These are phyloP conservation scores for Wickerhamiella azymoides DNA, from an alignment of 805 yeast genomes.

Conservation along the genomic window DNA sequence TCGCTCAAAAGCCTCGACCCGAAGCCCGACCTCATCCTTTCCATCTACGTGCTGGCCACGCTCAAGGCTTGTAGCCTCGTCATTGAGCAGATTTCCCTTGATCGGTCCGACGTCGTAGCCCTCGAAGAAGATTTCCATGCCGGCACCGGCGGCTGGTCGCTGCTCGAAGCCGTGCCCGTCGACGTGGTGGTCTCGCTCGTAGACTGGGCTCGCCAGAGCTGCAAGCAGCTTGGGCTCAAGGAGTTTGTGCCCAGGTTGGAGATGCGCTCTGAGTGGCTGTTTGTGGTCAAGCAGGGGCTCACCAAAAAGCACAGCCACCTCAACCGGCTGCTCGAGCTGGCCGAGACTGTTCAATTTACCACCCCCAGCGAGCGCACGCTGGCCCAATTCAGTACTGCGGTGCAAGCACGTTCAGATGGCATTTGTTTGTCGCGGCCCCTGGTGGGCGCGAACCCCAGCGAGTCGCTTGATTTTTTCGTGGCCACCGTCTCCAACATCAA, in stretches of 20 bases:
- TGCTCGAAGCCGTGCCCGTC: constrained; percentile 20
- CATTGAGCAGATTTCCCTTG: constrained; percentile 13
- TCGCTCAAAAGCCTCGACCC: not conserved
- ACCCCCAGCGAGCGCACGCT: not conserved
- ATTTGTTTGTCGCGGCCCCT: constrained; percentile 19
- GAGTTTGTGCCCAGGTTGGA: constrained; percentile 46
- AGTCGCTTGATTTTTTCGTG: constrained; percentile 17
- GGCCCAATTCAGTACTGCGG: constrained; percentile 12
- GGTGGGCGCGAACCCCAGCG: constrained; percentile 7
- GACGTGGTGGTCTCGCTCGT: constrained; percentile 16
- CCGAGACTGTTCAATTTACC: not conserved
- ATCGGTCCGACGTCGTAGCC: constrained; percentile 18
- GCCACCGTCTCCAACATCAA: constrained; percentile 14
- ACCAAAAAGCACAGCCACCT: constrained; percentile 12
- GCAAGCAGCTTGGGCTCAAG: constrained; percentile 30
- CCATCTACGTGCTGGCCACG: constrained; percentile 18
- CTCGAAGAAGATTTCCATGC: constrained; percentile 25
- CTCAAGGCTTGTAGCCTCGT: constrained; percentile 15
- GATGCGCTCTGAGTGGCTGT: constrained; percentile 17
- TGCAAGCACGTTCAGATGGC: constrained; percentile 21
- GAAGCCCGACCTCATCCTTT: not conserved
- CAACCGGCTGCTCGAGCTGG: constrained; percentile 9
- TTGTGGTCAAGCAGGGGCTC: constrained; percentile 15
- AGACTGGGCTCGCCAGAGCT: constrained; percentile 31
- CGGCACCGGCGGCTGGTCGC: constrained; percentile 42